Base-by-base conservation (phyloP, 2,329 filamentous ascomycete species). In the Achaetomium macrosporum region DNA sequence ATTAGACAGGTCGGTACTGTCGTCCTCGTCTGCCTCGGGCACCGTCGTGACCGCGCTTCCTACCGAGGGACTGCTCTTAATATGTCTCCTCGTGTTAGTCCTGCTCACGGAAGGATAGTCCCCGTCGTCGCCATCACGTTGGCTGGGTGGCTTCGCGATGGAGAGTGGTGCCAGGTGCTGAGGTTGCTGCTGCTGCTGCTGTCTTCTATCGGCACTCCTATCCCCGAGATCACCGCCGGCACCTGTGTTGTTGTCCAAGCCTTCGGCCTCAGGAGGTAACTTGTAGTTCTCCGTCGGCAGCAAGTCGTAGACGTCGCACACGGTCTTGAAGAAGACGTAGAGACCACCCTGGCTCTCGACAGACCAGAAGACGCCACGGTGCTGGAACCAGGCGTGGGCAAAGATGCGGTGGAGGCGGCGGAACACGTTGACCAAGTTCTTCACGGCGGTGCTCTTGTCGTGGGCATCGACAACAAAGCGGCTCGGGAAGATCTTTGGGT, bases 321-420 rank as follows among this genome's bases (percentile, higher is more conserved):
- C 91, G 0, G 87, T 93, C 77, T 96, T 97, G 78, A 97, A 99
- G 65, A 99, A 86, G 53, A 95, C 82, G 68, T 99, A 99, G 11
- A 99, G 74, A 0, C 93, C 93, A n/a, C 89, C 90, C 67, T 90
- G 83, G 10, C 82, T 82, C 71, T 99, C 93, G 1, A 97, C 86
- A 39, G 88, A 84, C 90, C 92, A 97, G 69, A 97, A 99, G 49
- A 96, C 89, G 51, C 87, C 87, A 42, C 91, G 83, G 69, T 99
- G 93, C 71, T 96, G 90, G 69, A 96, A 99, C 93, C 93, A 99
- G 8, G 93, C 93, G 68, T 99, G 93, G 43, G 93, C 93, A 67
- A 97, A 99, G 70, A 99, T 97, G 55, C 93, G 83, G 69, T 99
- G 95, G 46, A 97, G 81, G 13, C 93, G 82, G 51, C 93, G 82